These are phyloP conservation scores for Tolypocladium nubicola DNA, from an alignment of 2,329 filamentous ascomycete species.

Conservation along the genomic window DNA sequence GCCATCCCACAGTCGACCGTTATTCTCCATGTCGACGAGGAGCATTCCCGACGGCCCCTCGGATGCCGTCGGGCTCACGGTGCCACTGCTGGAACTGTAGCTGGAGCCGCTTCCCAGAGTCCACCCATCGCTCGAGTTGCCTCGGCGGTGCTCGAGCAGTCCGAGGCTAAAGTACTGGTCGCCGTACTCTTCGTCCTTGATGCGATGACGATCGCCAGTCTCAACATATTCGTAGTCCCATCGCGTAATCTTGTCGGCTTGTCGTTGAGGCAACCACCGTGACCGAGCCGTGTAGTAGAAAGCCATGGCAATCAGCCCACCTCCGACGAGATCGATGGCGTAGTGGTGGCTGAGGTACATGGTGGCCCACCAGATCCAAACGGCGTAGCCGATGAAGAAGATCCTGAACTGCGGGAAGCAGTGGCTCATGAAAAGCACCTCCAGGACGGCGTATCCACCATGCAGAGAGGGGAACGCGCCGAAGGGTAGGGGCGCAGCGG, in stretches of 20 bases:
- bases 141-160: constrained; percentile 29
- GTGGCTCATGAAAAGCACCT: constrained; percentile 87
- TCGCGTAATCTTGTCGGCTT: constrained; percentile 74
- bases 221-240: constrained; percentile 97
- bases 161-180: constrained; percentile 36
- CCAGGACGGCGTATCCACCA: constrained; percentile 77
- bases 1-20: constrained; percentile 28
- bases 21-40: constrained; percentile 23
- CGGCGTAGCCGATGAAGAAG: constrained; percentile 71
- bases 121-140: constrained; percentile 72
- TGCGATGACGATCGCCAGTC: constrained; percentile 51
- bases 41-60: constrained; percentile 28
- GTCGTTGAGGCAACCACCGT: constrained; percentile 71
- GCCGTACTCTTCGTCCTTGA: constrained; percentile 35
- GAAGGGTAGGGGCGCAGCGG: constrained; percentile 81
- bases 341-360: constrained; percentile 99
- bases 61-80: constrained; percentile 38
- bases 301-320: constrained; percentile 66
- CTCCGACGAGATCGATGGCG: constrained; percentile 82
- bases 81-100: constrained; percentile 36
- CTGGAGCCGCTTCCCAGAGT: constrained; percentile 76
- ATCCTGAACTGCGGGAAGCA: constrained; percentile 76
- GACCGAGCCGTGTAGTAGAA: constrained; percentile 76
- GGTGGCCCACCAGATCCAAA: constrained; percentile 97
- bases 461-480: constrained; percentile 92